phyloP scores from a whole-genome alignment of 306 rosid genomes.

The Morella rubra region DNA sequence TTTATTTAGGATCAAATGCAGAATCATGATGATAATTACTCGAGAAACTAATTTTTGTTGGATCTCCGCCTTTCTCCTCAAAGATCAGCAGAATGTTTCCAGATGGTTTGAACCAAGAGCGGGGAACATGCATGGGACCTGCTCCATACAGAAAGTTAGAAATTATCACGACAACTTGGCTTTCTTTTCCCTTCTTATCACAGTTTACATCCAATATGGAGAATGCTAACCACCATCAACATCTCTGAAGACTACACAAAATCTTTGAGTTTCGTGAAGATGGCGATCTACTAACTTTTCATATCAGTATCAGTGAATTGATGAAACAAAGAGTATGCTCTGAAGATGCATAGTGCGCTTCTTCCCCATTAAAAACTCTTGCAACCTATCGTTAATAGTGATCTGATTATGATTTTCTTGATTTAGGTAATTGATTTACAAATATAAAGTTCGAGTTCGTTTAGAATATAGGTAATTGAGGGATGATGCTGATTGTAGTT shows the following conservation, averaged over 20 bases:
- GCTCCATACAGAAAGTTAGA: conserved; percentile 19
- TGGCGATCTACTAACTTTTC: background rate
- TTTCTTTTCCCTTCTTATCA: background rate
- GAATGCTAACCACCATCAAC: background rate
- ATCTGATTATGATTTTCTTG: background rate
- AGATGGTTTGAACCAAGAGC: conserved; percentile 93
- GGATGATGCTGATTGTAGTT: background rate
- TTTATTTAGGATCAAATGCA: too few species aligned
- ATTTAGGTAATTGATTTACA: background rate
- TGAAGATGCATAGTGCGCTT: background rate
- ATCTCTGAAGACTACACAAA: too few species aligned
- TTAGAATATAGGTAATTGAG: too few species aligned
- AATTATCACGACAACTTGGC: background rate
- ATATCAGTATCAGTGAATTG: background rate
- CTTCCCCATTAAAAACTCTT: background rate
- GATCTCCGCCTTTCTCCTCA: conserved; percentile 94
- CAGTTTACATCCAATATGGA: background rate
- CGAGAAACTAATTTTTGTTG: conserved; percentile 53
- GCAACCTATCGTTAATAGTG: background rate
- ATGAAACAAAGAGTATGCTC: background rate
- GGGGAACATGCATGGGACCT: conserved; percentile 98
- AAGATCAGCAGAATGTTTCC: conserved; percentile 81
- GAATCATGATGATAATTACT: too few species aligned
- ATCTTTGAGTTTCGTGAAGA: background rate
- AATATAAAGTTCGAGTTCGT: too few species aligned